phyloP scores from a whole-genome alignment of 345 rosid species.

The Lepidium sativum region DNA sequence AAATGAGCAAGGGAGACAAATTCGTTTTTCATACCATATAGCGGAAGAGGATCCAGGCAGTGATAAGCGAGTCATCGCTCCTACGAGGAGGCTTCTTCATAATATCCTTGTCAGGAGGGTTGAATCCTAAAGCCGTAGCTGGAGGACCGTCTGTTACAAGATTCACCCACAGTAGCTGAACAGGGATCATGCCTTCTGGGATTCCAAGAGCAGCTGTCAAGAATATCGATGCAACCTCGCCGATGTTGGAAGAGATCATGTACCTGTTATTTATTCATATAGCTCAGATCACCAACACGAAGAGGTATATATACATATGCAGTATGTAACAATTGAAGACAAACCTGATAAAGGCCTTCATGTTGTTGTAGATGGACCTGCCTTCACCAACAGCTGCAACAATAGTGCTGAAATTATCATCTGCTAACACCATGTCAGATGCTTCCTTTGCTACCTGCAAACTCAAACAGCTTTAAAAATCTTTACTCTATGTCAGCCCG shows the following conservation, averaged over 20 bases:
- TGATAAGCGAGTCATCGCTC: conserved; percentile 86
- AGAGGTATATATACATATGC: neutral
- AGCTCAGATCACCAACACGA: neutral
- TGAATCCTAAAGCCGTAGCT: conserved; percentile 96
- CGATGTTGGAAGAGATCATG: conserved; percentile 98
- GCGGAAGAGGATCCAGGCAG: conserved; percentile 96
- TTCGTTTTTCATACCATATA: conserved; percentile 49
- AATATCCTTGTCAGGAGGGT: conserved; percentile 87
- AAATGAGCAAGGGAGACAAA: neutral
- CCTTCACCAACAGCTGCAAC: conserved; percentile 99
- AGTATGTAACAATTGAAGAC: neutral
- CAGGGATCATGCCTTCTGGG: conserved; percentile 99
- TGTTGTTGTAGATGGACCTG: conserved; percentile 84
- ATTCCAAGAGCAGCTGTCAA: conserved; percentile 95
- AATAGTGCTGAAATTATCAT: conserved; percentile 97
- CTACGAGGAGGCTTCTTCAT: conserved; percentile 94
- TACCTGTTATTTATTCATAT: conserved; percentile 49
- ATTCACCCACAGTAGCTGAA: conserved; percentile 99
- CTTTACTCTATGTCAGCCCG: neutral
- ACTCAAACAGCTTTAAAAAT: neutral
- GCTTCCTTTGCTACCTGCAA: conserved; percentile 97
- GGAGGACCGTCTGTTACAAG: conserved; percentile 99
- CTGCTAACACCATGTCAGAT: conserved; percentile 96
- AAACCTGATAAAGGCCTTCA: conserved; percentile 97
- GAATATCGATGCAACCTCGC: conserved; percentile 95